Evolutionary conservation across 805 yeast species (phyloP), one percentile per base, ranked within the genome.

Genomic region (Starmerella scarabaei): DNA sequence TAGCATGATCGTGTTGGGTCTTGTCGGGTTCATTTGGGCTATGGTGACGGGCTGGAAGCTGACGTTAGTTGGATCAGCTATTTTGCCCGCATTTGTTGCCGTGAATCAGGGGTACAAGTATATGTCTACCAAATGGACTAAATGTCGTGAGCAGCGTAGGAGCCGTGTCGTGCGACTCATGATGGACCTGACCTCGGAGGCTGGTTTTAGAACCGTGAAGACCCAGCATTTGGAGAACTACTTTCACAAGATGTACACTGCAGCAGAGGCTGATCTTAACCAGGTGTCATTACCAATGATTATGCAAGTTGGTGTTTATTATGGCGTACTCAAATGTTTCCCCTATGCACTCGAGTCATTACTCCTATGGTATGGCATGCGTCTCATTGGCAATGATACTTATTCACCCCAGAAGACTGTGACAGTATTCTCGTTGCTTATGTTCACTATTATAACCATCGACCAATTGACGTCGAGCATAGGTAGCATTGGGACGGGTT

Each of bases 401-500:
- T 84, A 83, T 53, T 53, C 72, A 0, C 61, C 72, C 4, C 58
- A 62, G n/a, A 72, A 69, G 45, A 64, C 81, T 51, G 64, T 88
- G 62, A 72, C 74, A 50, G 81, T 86, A 0, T 69, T 82, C 38
- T 69, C 86, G 1, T 57, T 91, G 44, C 61, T 88, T 19, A 61
- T 84, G 1, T 83, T 88, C 54, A 75, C 94, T 0, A 63, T 83
- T 23, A 67, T 76, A 37, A 72, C 75, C 12, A 72, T 88, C 15
- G 68, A 76, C 3, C 63, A 68, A 17, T 52, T 81, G 20, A 60
- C 85, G 31, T 58, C 67, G 14, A 74, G 77, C 42, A 62, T 86
- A n/a, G 94, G 97, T 0, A 81, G 78, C 44, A 68, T 85, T 3
- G 71, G 79, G 17, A 71, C 85, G 43, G 94, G 94, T 1, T 77